These are phyloP conservation scores for Malus sylvestris DNA, from an alignment of 306 rosid genomes.

Conservation along the genomic window DNA sequence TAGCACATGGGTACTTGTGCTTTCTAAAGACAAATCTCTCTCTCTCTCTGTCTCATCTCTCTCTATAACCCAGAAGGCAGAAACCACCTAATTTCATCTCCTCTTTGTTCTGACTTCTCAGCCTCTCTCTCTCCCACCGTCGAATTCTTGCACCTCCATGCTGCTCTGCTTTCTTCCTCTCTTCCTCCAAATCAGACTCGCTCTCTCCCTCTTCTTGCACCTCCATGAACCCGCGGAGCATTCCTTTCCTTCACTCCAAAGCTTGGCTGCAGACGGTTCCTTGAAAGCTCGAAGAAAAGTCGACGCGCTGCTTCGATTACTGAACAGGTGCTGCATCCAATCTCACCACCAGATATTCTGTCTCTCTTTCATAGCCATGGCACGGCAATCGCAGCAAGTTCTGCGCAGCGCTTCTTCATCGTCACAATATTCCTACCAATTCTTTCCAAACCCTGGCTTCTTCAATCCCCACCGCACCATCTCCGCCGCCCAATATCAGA, in stretches of 20 bases:
- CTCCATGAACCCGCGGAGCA: slow-evolving; percentile 56
- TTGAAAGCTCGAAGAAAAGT: slow-evolving; percentile 76
- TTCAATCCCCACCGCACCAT: not conserved
- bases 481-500: not conserved
- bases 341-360: slow-evolving; percentile 32
- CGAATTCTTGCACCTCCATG: too few relatives aligned
- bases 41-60: too few relatives aligned
- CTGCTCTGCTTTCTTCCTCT: too few relatives aligned
- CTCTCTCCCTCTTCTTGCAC: too few relatives aligned
- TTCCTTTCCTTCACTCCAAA: slow-evolving; percentile 64
- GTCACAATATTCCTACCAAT: not conserved
- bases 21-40: too few relatives aligned
- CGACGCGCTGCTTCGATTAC: slow-evolving; percentile 72
- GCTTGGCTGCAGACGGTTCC: slow-evolving; percentile 66
- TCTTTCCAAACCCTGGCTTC: slow-evolving; percentile 2
- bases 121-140: too few relatives aligned
- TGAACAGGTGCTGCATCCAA: slow-evolving; percentile 68
- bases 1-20: too few relatives aligned
- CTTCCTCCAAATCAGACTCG: too few relatives aligned
- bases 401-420: not conserved
- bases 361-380: not conserved
- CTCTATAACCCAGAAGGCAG: too few relatives aligned
- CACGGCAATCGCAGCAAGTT: not conserved
- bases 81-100: too few relatives aligned
- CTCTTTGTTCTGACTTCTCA: too few relatives aligned